Conservation (phyloP, 805 yeast genomes). For the Sugiyamaella qingdaonensis region DNA sequence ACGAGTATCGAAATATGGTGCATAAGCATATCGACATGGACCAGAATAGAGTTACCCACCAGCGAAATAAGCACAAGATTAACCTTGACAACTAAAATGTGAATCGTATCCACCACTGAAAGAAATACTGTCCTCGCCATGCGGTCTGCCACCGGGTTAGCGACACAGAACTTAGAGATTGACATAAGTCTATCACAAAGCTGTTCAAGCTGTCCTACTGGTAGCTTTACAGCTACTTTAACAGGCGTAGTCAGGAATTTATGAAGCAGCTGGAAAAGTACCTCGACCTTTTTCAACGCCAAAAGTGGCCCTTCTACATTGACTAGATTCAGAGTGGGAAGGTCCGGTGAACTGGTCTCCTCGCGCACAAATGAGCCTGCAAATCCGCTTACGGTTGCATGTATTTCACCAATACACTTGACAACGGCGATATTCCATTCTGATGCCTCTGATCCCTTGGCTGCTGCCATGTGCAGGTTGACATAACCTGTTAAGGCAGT, state of each 20-base stretch:
- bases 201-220: constrained; percentile 54
- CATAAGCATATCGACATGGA: constrained; percentile 44
- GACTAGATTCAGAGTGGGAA: neutral
- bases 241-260: constrained; percentile 50
- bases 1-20: constrained; percentile 19
- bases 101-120: constrained; percentile 42
- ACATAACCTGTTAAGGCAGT: constrained; percentile 43
- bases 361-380: constrained; percentile 13
- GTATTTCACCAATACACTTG: constrained; percentile 31
- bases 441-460: constrained; percentile 46
- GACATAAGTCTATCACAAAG: constrained; percentile 53
- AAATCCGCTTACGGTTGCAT: constrained; percentile 10
- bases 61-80: constrained; percentile 42
- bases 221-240: constrained; percentile 53
- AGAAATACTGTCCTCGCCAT: constrained; percentile 55
- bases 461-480: constrained; percentile 51
- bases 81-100: constrained; percentile 42
- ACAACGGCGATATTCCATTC: constrained; percentile 48
- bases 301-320: neutral
- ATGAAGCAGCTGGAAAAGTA: constrained; percentile 34
- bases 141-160: constrained; percentile 23
- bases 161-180: constrained; percentile 51
- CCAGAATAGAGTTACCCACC: constrained; percentile 42
- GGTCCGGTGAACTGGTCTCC: constrained; percentile 4
- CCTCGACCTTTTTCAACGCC: constrained; percentile 5